Percentiles rank a stretch among this genome's conserved stretches.
Evolutionary conservation across 2,329 filamentous ascomycete species (phyloP).

Genomic region (Fusarium acutatum): DNA sequence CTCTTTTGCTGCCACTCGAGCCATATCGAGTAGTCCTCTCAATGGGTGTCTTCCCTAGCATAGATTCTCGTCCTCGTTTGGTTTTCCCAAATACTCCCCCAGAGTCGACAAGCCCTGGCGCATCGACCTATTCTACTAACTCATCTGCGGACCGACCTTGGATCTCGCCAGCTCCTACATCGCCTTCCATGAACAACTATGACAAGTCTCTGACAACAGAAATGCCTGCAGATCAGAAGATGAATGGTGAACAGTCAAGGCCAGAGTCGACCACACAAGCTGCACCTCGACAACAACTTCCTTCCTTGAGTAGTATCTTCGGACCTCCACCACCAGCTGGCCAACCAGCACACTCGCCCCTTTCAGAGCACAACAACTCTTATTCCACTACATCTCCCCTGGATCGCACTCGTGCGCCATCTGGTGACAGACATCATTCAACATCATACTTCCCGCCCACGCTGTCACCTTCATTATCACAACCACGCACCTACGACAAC

Average conservation of each 20-base stretch:
- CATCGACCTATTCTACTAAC: constrained; percentile 57
- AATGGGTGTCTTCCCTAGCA: constrained; percentile 64
- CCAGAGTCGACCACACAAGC: constrained; percentile 46
- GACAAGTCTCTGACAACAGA: constrained; percentile 56
- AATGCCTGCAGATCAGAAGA: constrained; percentile 52
- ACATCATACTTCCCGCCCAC: constrained; percentile 59
- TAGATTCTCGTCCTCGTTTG: constrained; percentile 61
- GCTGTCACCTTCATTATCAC: constrained; percentile 49
- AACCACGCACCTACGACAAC: constrained; percentile 57
- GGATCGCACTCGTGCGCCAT: constrained; percentile 55
- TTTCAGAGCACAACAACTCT: constrained; percentile 55
- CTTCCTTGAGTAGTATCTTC: constrained; percentile 66
- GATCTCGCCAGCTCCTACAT: constrained; percentile 51
- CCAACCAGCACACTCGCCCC: constrained; percentile 56
- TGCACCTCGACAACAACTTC: constrained; percentile 58
- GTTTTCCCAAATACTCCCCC: constrained; percentile 63
- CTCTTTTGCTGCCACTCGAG: constrained; percentile 38
- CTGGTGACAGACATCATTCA: constrained; percentile 51
- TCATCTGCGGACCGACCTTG: constrained; percentile 56
- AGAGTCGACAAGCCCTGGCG: constrained; percentile 62
- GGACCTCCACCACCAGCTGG: constrained; percentile 56
- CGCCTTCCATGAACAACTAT: constrained; percentile 68
- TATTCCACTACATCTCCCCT: constrained; percentile 56
- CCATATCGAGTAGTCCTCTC: constrained; percentile 49
- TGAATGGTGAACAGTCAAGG: constrained; percentile 49